Base-by-base conservation (phyloP, 768 basidiomycete species). In the Naganishia vishniacii region DNA sequence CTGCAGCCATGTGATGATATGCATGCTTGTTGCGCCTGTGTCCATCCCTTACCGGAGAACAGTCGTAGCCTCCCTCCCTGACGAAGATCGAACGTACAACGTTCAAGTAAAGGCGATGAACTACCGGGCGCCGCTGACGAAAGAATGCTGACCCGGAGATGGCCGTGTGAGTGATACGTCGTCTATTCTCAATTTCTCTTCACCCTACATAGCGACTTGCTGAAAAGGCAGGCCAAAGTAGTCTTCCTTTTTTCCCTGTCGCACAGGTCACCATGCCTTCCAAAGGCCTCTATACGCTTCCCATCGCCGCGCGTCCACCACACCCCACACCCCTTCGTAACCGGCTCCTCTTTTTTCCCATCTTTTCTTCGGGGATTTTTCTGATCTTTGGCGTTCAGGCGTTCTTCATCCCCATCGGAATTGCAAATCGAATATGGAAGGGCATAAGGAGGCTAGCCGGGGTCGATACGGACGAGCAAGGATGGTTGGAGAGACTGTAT, bases 361-460 rank as follows among this genome's bases (percentile, higher is more conserved):
- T 83, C 4, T 72, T 83, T 26, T 88, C 85, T 74, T 69, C 82
- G 8, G 89, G 83, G 12, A 85, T 85, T 70, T 63, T 90, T 32
- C 83, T 86, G 79, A 81, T 89, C 67, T 84, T 90, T 71, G 81
- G 78, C 31, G 84, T 84, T 40, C 92, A 94, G 76, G 32, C 48
- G 18, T 29, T 16, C 3, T 82, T 93, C 74, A 69, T 85, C 28
- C 79, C 87, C 68, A 78, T 89, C 40, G 79, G 90, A 16, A 85
- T 89, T 1, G 84, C 58, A 73, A 79, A 28, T 81, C 79, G 75
- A 79, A 78, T 64, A 78, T 42, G 47, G 45, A 25, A 59, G n/a
- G 23, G 11, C 16, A 7, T 44, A 7, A 48, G 45, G 31, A 16
- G 49, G n/a, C 12, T 51, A 6, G 20, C 15, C n/a, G 6, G 13